Base-by-base conservation (phyloP, 2,329 filamentous ascomycete species). In the Sporothrix phasma region DNA sequence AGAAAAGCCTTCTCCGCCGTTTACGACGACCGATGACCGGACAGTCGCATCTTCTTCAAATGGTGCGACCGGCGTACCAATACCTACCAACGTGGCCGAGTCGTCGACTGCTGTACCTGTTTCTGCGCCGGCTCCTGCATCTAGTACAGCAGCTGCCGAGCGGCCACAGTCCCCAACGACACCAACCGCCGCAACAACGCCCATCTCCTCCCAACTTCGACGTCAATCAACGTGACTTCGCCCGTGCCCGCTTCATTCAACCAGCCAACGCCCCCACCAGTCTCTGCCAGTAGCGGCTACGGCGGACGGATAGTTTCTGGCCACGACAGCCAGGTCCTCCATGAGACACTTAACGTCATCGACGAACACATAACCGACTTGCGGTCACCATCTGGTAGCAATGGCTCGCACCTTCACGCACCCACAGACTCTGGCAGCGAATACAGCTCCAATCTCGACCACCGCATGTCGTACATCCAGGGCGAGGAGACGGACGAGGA, bases 401-500 rank as follows among this genome's bases (percentile, higher is more conserved):
- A 78, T 66, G 82, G 84, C 29, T 75, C 73, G 39, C 78, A 83
- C 68, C 78, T 83, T 68, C 71, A 80, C 63, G 75, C 77, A 61
- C 76, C 80, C 49, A 90, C 86, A 67, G 90, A 95, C 74, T 95
- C 92, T 1, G 89, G 88, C 59, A 96, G 91, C 76, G 90, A 96
- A 73, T 96, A 96, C 75, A 96, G 92, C 75, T 89, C 85, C 66
- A 86, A 90, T 63, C 73, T 89, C 45, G 87, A 87, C 67, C 86
- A 89, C 69, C 86, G 92, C 45, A 77, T 93, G 70, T 96, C 93
- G 1, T 96, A 96, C 73, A 93, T 97, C 67, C 89, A 94, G 68
- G 94, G 93, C 43, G 88, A 96, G 68, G 93, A 97, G 75, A 97
- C 92, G 1, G 93, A 97, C 70, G 92, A 97, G 71, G 94, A 97